phyloP scores from a whole-genome alignment of 768 basidiomycete genomes.

The Hemileccinum impolitum region DNA sequence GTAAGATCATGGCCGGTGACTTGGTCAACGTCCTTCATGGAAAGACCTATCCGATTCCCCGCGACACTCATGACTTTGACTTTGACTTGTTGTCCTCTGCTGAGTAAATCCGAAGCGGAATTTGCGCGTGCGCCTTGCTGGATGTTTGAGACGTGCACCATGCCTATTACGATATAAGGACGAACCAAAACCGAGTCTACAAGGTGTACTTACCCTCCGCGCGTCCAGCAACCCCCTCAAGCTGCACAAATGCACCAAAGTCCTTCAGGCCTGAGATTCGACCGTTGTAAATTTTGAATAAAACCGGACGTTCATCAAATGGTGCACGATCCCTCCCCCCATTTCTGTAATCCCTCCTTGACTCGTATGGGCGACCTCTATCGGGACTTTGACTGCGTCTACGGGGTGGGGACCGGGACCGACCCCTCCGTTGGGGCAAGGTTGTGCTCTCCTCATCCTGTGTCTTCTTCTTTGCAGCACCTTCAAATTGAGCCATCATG shows the following conservation, averaged over 20 bases:
- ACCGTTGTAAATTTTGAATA: slow-evolving; percentile 95
- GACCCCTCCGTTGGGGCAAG: slow-evolving; percentile 59
- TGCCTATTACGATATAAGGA: slow-evolving; percentile 51
- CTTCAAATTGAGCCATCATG: slow-evolving; percentile 73
- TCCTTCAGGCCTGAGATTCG: slow-evolving; percentile 85
- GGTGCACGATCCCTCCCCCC: slow-evolving; percentile 33
- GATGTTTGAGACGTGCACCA: slow-evolving; percentile 96
- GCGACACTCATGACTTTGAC: slow-evolving; percentile 96
- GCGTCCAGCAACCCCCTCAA: slow-evolving; percentile 84
- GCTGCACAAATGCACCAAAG: slow-evolving; percentile 90
- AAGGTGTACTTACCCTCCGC: slow-evolving; percentile 71
- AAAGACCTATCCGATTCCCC: slow-evolving; percentile 75
- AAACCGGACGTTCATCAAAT: slow-evolving; percentile 77
- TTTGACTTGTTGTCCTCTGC: slow-evolving; percentile 81
- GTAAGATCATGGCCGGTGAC: slow-evolving; percentile 84
- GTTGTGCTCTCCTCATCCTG: slow-evolving; percentile 44
- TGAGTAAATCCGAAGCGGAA: slow-evolving; percentile 82
- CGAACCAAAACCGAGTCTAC: background rate
- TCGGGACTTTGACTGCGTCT: slow-evolving; percentile 58
- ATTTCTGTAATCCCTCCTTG: slow-evolving; percentile 40
- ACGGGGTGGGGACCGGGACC: slow-evolving; percentile 44
- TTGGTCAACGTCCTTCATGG: slow-evolving; percentile 99
- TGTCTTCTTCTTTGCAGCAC: slow-evolving; percentile 60
- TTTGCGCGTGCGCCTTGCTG: slow-evolving; percentile 82
- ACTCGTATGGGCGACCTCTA: slow-evolving; percentile 48